Conservation (phyloP, 2,329 filamentous ascomycete species). For the Cladosporium cucumerinum region DNA sequence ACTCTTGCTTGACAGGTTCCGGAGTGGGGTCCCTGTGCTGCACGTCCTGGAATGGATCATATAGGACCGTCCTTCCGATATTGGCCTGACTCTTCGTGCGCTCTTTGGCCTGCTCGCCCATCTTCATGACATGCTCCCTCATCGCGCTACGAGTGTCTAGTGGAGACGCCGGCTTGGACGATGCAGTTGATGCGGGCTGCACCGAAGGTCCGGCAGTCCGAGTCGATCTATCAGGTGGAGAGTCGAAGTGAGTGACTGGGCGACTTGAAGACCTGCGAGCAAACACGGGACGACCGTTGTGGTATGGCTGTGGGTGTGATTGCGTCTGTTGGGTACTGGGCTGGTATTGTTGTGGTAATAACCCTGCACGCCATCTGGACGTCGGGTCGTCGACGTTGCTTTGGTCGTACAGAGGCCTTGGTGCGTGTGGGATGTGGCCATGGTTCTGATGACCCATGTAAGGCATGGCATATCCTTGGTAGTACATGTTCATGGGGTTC, state of each 20-base stretch:
- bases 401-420: not conserved
- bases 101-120: constrained; percentile 24
- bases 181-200: not conserved
- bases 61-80: constrained; percentile 30
- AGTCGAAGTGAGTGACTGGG: not conserved
- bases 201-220: not conserved
- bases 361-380: not conserved
- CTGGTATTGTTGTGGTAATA: not conserved
- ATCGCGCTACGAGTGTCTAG: constrained; percentile 12
- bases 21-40: not conserved
- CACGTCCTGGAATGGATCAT: constrained; percentile 30
- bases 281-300: not conserved
- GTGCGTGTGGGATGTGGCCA: not conserved
- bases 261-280: not conserved
- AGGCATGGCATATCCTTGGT: not conserved
- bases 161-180: not conserved
- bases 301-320: not conserved
- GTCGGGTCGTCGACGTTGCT: not conserved
- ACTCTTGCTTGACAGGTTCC: not conserved
- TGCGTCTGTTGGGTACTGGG: not conserved
- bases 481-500: not conserved
- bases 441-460: not conserved
- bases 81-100: constrained; percentile 28
- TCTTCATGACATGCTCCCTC: constrained; percentile 14
- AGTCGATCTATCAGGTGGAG: not conserved